Percentiles rank a stretch among this genome's conserved stretches.
These are phyloP conservation scores for Nicotiana otophora DNA, from an alignment of 257 asterid genomes.

Conservation along the genomic window DNA sequence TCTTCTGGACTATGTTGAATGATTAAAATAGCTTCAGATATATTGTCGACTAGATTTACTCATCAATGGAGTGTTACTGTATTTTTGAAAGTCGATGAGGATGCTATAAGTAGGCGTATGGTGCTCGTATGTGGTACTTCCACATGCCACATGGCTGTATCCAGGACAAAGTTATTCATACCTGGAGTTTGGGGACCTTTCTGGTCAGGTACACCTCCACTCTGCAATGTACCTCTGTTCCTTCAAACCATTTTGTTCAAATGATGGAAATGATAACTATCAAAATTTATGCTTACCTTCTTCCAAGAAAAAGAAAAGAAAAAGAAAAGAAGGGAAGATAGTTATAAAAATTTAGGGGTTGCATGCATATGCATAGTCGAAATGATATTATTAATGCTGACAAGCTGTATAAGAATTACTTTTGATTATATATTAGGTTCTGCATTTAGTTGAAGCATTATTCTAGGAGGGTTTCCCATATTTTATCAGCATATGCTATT, in stretches of 20 bases:
- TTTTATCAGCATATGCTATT: neutral
- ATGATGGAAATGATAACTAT: neutral
- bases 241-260: neutral
- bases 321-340: too few species aligned
- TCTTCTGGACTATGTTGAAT: neutral
- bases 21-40: neutral
- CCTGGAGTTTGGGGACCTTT: slow-evolving; percentile 99
- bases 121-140: slow-evolving; percentile 99
- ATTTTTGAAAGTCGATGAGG: slow-evolving; percentile 56
- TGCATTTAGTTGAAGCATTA: neutral
- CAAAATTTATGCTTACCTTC: too few species aligned
- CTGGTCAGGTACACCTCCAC: slow-evolving; percentile 76
- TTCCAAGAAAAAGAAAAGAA: too few species aligned
- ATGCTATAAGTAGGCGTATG: slow-evolving; percentile 75
- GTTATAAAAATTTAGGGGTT: neutral
- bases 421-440: neutral
- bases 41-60: neutral
- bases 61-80: slow-evolving; percentile 9
- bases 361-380: neutral
- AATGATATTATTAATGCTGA: neutral
- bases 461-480: neutral
- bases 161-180: slow-evolving; percentile 70
- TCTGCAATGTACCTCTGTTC: neutral
- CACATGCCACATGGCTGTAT: slow-evolving; percentile 93
- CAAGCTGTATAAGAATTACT: neutral